phyloP scores from a whole-genome alignment of 2,329 filamentous ascomycete genomes.

The Nigrograna mackinnonii region DNA sequence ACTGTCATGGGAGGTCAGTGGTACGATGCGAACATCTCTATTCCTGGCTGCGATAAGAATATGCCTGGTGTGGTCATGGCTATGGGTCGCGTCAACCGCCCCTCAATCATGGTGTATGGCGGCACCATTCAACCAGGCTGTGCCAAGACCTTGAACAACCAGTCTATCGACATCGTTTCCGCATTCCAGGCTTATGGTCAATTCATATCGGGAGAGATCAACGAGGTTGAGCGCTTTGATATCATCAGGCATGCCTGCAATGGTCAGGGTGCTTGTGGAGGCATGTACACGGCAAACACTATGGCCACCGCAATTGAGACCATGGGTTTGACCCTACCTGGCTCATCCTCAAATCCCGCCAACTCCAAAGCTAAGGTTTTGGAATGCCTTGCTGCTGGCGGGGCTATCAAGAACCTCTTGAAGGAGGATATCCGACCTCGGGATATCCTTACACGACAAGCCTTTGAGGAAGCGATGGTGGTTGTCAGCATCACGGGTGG shows the following conservation, averaged over 20 bases:
- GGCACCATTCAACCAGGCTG: conserved; percentile 93
- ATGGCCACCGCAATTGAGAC: conserved; percentile 56
- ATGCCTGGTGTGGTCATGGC: conserved; percentile 74
- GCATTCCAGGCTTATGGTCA: conserved; percentile 98
- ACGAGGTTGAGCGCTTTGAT: conserved; percentile 88
- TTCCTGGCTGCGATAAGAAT: conserved; percentile 99
- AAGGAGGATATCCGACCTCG: conserved; percentile 54
- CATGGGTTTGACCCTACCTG: conserved; percentile 56
- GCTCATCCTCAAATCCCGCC: conserved; percentile 55
- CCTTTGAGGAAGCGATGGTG: conserved; percentile 57
- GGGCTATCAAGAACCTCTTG: conserved; percentile 54
- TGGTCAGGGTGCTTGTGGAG: conserved; percentile 80
- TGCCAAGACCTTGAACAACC: conserved; percentile 71
- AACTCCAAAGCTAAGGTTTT: conserved; percentile 55
- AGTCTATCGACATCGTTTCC: conserved; percentile 88
- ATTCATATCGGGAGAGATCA: conserved; percentile 89
- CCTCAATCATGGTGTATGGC: conserved; percentile 96
- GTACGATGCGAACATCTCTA: conserved; percentile 97
- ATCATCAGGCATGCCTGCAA: conserved; percentile 92
- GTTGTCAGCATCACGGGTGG: conserved; percentile 55
- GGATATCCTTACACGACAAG: conserved; percentile 53
- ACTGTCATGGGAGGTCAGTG: conserved; percentile 99
- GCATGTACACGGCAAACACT: conserved; percentile 67
- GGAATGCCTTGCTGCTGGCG: conserved; percentile 54
- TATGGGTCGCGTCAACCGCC: conserved; percentile 92